Evolutionary conservation across 2,329 filamentous ascomycete species (phyloP), one percentile per base, ranked within the genome.

Genomic region (Paracoccidioides lutzii): DNA sequence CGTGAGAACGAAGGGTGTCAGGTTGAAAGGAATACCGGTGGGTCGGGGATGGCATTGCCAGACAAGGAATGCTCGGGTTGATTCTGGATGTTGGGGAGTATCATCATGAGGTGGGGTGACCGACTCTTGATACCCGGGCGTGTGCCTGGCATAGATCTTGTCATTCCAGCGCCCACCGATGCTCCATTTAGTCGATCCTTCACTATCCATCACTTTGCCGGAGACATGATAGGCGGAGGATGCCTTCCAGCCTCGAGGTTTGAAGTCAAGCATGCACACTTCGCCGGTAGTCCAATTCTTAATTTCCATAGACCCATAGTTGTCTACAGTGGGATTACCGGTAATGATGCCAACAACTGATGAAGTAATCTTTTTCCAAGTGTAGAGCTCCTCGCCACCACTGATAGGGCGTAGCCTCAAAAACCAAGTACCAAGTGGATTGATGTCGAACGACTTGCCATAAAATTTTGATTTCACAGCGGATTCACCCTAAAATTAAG

Each of bases 321-420:
- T 96, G 74, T 98, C 93, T n/a, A 98, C 88, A 0, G 87, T 88
- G 0, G 93, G 93, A 63, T 88, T 95, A 50, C 93, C 93, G 0
- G 91, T 97, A 65, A 98, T 96, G 70, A 98, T 98, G 57, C 93
- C 93, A 58, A 97, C 84, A n/a, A 98, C 93, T 1, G 90, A 94
- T 0, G 90, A 93, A 0, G 90, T 97, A 15, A 96, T 90, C 74
- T 98, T 98, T 74, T 96, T 97, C 93, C 93, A 98, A 0, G 91
- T 96, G 72, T 95, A 98, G 1, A 96, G 76, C 63, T 98, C 93
- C 64, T 86, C 84, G 8, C 83, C 85, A 3, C 86, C 88, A 3
- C 81, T 77, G 0, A 79, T 80, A 0, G 90, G 89, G 0, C 89
- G 84, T 33, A 98, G 77, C 65, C 81, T 88, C 58, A 97, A 75